Base-by-base conservation (phyloP, 2,329 filamentous ascomycete genomes). In the Akanthomyces uredinophilus region DNA sequence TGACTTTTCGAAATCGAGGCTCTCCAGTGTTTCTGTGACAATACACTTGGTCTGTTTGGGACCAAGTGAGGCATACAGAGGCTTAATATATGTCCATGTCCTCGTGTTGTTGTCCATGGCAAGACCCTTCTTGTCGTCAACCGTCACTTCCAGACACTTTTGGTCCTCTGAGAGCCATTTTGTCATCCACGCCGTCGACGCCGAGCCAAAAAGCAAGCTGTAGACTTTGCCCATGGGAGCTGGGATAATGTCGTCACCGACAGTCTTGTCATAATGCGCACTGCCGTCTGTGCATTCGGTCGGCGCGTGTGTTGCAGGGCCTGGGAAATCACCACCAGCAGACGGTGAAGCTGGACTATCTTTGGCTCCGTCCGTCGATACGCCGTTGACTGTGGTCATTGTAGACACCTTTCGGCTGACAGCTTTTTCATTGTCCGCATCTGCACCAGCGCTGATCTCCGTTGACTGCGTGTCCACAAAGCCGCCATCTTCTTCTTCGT, bases 1-100 rank as follows among this genome's bases (percentile, higher is more conserved):
- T 2, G 90, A 86, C 72, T 93, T 96, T 61, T 98, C 94, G 18
- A 96, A 80, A 72, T 99, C 94, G 35, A 96, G 80, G 51, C 83
- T 81, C 64, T 98, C 93, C n/a, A 99, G 72, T 5, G 83, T 89
- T 75, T 96, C 92, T 1, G 86, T 89, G 55, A 92, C 92, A 63
- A 96, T 89, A 73, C 95, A 99, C 71, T 96, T 97, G 14, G 95
- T 99, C 77, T 96, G 91, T 72, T 85, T 95, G 0, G 95, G 95
- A 0, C 95, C 95, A 66, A 99, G 94, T 1, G 91, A 82, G 2
- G 82, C 90, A 68, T 87, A 84, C 2, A 99, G 79, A 1, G 95
- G 95, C 73, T 97, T 98, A 76, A 96, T 96, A 73, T 97, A 99
- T 1, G 87, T 88, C 72, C 89, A 96, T 22, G 79, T 86, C 51